Conservation (phyloP, 108 stramenopile species). For the Nitzschia putrida region DNA sequence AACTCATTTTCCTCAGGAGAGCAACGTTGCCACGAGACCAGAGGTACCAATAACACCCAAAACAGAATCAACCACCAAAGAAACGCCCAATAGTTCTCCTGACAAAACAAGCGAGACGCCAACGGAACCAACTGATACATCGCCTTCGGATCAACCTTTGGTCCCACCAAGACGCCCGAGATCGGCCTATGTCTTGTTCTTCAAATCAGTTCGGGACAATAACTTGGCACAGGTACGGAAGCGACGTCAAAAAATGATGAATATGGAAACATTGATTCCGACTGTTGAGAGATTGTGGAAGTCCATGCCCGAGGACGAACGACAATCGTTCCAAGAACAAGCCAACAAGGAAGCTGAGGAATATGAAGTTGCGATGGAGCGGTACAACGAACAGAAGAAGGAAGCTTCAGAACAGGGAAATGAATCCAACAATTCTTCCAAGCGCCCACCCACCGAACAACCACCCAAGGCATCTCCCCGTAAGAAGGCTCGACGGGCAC, state of each 20-base stretch:
- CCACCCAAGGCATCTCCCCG: no score
- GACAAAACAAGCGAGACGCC: neutral
- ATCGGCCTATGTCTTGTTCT: conserved; percentile 4
- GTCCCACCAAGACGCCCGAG: neutral
- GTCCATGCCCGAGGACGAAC: neutral
- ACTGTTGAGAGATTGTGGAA: conserved; percentile 1
- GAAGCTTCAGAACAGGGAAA: neutral
- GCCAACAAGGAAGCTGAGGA: neutral
- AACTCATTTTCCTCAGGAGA: neutral
- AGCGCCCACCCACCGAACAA: no score
- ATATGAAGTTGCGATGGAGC: neutral
- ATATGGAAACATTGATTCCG: conserved; percentile 6
- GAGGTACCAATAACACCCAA: neutral
- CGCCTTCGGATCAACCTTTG: neutral
- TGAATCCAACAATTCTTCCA: no score
- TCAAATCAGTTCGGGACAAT: conserved; percentile 11
- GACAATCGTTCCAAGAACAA: neutral
- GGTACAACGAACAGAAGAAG: neutral
- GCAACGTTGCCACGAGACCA: no score
- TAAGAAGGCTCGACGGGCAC: no score
- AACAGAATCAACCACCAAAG: neutral
- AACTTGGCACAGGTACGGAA: neutral
- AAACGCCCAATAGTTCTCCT: neutral
- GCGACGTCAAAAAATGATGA: conserved; percentile 3
- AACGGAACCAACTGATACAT: neutral